phyloP scores from a whole-genome alignment of 140 eudicot genomes.

The Erigeron philadelphicus region DNA sequence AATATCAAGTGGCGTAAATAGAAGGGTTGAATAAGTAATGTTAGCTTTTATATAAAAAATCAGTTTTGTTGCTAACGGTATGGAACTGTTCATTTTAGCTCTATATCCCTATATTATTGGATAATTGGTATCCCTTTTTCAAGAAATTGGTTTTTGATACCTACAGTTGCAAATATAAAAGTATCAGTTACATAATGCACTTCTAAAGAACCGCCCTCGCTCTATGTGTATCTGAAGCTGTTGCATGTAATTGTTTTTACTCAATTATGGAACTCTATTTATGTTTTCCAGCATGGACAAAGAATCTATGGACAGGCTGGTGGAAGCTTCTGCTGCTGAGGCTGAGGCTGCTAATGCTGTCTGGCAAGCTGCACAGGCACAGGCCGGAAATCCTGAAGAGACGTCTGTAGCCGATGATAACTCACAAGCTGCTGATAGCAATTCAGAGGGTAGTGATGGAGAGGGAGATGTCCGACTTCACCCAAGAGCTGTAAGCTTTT shows the following conservation, averaged over 20 bases:
- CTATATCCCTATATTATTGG: too few relatives aligned
- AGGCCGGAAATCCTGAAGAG: constrained; percentile 52
- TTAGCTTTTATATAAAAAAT: too few relatives aligned
- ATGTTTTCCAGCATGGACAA: constrained; percentile 53
- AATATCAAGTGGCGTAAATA: too few relatives aligned
- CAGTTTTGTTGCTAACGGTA: too few relatives aligned
- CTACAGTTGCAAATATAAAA: too few relatives aligned
- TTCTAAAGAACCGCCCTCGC: neutral
- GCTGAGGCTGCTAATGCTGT: constrained; percentile 87
- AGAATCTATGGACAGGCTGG: constrained; percentile 63
- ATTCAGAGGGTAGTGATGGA: constrained; percentile 71
- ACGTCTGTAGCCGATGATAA: constrained; percentile 57
- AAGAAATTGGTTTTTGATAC: too few relatives aligned
- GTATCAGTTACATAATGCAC: too few relatives aligned
- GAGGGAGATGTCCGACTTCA: constrained; percentile 87
- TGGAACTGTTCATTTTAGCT: too few relatives aligned
- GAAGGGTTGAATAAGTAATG: too few relatives aligned
- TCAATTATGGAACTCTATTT: constrained; percentile 3
- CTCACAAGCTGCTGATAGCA: constrained; percentile 57
- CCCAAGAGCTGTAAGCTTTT: constrained; percentile 74
- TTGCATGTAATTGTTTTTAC: constrained; percentile 2
- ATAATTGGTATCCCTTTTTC: too few relatives aligned
- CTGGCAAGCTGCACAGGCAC: constrained; percentile 86
- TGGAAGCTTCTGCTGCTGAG: constrained; percentile 86
- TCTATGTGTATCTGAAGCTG: neutral